A percentile compares a stretch with the other conserved stretches of the same genome.
phyloP scores from a whole-genome alignment of 306 rosid genomes.

The Arachis stenosperma region DNA sequence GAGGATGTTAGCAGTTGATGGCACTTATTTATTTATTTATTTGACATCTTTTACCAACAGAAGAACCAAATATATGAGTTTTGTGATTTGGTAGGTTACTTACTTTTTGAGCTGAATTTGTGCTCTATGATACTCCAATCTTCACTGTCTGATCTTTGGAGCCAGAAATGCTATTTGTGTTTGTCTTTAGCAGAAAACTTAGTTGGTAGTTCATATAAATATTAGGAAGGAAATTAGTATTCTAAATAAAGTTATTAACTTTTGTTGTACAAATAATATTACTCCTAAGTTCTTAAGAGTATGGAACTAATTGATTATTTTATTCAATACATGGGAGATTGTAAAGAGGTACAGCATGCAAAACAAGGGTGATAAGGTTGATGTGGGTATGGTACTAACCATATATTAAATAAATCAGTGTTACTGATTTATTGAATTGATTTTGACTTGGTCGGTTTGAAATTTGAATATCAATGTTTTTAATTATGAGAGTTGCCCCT shows the following conservation, averaged over 20 bases:
- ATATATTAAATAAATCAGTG: neutral
- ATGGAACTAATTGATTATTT: neutral
- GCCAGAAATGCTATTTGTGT: neutral
- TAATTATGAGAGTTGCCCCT: neutral
- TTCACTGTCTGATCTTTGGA: slow-evolving; percentile 2
- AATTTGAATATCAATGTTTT: slow-evolving; percentile 21
- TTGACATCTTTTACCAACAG: neutral
- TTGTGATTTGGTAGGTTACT: neutral
- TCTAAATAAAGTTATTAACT: no score
- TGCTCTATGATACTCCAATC: neutral
- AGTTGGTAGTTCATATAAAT: no score
- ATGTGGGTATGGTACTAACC: neutral
- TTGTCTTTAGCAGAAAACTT: no score
- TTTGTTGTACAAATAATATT: no score
- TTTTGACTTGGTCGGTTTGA: slow-evolving; percentile 19
- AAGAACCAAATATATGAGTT: neutral
- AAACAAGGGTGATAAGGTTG: slow-evolving; percentile 22
- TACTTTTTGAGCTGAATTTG: neutral
- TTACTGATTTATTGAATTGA: slow-evolving; percentile 5
- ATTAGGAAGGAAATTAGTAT: no score
- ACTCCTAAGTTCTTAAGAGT: neutral
- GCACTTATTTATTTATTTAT: slow-evolving; percentile 15
- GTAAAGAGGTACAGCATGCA: slow-evolving; percentile 30
- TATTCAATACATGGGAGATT: neutral
- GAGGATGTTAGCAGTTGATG: neutral